Evolutionary conservation across 495 filamentous ascomycete species (phyloP), one percentile per base, ranked within the genome.

Genomic region (Tirmania nivea): DNA sequence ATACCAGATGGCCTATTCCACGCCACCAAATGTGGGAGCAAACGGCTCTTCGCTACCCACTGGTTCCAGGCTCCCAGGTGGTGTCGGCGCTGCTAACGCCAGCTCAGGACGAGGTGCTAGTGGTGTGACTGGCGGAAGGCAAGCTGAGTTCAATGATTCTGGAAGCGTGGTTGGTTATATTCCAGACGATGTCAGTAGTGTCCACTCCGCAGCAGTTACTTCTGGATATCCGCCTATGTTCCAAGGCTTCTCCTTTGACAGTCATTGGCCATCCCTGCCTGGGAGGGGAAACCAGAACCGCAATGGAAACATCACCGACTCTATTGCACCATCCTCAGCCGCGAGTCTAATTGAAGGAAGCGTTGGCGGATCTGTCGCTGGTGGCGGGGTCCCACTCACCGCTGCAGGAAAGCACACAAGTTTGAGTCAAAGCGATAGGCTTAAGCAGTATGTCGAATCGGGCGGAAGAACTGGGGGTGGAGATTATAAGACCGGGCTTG

Each of bases 141-240:
- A 72, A 37, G 77, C 81, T 17, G 87, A 94, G 53, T 89, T 83
- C 59, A 78, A 76, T 39, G 89, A 94, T 58, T 79, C 81, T 35
- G 83, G 85, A 19, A 95, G 87, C 20, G 80, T 95, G 59, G 73
- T 95, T 57, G 80, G 83, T 17, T 96, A 92, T 61, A 95, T 99
- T 53, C 87, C 90, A 0, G 90, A 99, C 63, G 90, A 99, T 67
- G 86, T 95, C 20, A 94, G 88, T 31, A 94, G 86, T 1, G 82
- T 96, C 36, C 87, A 99, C 65, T 89, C 88, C 42, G 92, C 86
- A 19, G 83, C 89, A 10, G 73, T 95, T 35, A 70, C 71, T 50
- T 83, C 84, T 47, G 81, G 81, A 20, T 99, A 87, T 63, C 90
- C 90, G 9, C 83, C 81, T 20, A 94, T 96, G 83, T 99, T 99